Conservation (phyloP, 2,329 filamentous ascomycete species). For the Exophiala viscosa region DNA sequence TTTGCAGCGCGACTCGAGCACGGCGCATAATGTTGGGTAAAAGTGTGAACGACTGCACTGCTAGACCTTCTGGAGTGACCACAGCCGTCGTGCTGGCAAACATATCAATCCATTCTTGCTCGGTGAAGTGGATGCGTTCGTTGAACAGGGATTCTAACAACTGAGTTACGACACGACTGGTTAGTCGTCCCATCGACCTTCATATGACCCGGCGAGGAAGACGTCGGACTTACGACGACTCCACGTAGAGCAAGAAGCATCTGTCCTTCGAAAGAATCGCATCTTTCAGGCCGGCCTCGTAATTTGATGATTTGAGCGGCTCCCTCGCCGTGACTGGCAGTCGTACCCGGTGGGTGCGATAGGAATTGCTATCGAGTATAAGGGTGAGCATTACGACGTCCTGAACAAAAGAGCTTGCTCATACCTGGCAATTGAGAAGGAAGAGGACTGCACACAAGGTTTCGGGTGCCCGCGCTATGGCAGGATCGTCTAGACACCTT, state of each 20-base stretch:
- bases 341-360: conserved; percentile 19
- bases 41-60: conserved; percentile 32
- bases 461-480: conserved; percentile 25
- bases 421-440: conserved; percentile 32
- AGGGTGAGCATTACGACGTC: not conserved
- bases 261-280: conserved; percentile 12
- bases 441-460: conserved; percentile 33
- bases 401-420: not conserved
- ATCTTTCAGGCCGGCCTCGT: not conserved
- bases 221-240: conserved; percentile 13
- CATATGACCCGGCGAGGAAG: too few species aligned
- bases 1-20: conserved; percentile 7
- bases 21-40: conserved; percentile 34
- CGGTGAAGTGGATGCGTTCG: conserved; percentile 9
- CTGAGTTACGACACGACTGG: not conserved
- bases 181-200: too few species aligned
- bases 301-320: conserved; percentile 29
- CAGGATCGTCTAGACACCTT: conserved; percentile 29
- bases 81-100: conserved; percentile 31
- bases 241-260: conserved; percentile 12
- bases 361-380: conserved; percentile 17
- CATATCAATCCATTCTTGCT: conserved; percentile 15
- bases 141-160: conserved; percentile 18
- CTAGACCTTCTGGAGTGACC: conserved; percentile 31
- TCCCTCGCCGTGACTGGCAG: conserved; percentile 35